Percentiles rank a stretch among this genome's conserved stretches.
These are phyloP conservation scores for Kwoniella dendrophila DNA, from an alignment of 768 basidiomycete species.

Conservation along the genomic window DNA sequence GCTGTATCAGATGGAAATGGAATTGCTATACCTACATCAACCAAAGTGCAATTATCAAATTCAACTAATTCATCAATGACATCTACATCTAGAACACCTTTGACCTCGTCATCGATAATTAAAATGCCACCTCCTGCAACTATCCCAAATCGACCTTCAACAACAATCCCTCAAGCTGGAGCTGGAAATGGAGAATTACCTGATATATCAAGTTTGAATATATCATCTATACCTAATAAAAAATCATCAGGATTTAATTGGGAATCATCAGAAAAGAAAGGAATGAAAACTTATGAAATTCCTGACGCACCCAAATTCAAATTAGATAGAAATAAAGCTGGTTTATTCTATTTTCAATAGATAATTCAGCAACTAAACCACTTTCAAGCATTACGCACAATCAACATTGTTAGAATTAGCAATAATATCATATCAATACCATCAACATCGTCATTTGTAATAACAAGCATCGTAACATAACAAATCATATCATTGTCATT, in stretches of 20 bases:
- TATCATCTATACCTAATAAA: conserved; percentile 22
- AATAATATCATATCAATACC: too few relatives aligned
- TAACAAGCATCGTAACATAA: neutral
- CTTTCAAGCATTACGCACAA: neutral
- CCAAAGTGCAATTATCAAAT: conserved; percentile 10
- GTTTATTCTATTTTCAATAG: conserved; percentile 47
- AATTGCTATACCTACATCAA: conserved; percentile 9
- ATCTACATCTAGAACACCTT: conserved; percentile 13
- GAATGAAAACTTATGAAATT: conserved; percentile 44
- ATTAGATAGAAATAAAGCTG: conserved; percentile 35
- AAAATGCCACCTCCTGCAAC: conserved; percentile 19
- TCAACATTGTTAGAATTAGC: too few relatives aligned
- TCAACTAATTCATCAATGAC: conserved; percentile 15
- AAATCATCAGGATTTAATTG: conserved; percentile 41
- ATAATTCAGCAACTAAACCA: neutral
- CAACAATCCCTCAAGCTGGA: neutral
- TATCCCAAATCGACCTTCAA: conserved; percentile 17
- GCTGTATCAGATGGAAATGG: conserved; percentile 2
- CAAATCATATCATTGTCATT: neutral
- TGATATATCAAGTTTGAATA: conserved; percentile 9
- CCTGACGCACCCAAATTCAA: conserved; percentile 38
- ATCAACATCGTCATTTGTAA: neutral
- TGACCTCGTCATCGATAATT: conserved; percentile 4
- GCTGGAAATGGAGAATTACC: neutral
- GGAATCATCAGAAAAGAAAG: conserved; percentile 40